phyloP scores from a whole-genome alignment of 202 grass and related monocot genomes.

The Carex sylvatica region DNA sequence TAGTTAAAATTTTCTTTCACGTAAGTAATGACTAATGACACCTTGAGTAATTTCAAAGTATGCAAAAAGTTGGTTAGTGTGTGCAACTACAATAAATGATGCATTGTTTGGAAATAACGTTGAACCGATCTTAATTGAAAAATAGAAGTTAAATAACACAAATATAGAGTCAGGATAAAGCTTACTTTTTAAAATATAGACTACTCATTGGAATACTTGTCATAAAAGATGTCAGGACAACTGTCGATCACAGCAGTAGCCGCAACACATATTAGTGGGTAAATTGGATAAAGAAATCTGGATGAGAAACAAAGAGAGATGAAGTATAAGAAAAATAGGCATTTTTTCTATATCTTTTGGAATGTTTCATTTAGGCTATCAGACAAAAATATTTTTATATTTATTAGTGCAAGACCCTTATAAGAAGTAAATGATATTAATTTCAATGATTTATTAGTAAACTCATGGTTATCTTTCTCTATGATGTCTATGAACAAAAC shows the following conservation, averaged over 20 bases:
- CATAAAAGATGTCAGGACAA: slow-evolving; percentile 76
- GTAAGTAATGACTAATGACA: neutral
- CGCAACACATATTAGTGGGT: slow-evolving; percentile 89
- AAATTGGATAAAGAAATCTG: slow-evolving; percentile 99
- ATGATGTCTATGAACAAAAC: neutral
- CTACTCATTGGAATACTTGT: slow-evolving; percentile 71
- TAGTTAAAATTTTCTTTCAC: neutral
- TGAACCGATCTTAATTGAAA: neutral
- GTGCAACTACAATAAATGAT: slow-evolving; percentile 1
- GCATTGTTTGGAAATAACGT: neutral
- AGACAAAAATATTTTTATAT: no score
- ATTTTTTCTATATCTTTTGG: no score
- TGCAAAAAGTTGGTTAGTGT: neutral
- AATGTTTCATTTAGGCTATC: no score
- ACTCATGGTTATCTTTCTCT: no score
- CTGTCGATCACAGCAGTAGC: slow-evolving; percentile 78
- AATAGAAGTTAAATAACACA: neutral
- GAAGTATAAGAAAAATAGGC: neutral
- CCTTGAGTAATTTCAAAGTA: neutral
- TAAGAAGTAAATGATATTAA: neutral
- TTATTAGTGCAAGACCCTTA: neutral
- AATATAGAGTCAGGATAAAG: neutral
- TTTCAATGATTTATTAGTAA: neutral
- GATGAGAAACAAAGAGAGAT: slow-evolving; percentile 26
- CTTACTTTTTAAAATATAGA: slow-evolving; percentile 64